Evolutionary conservation across 2,329 filamentous ascomycete species (phyloP).

Genomic region (Thielaviopsis musarum): DNA sequence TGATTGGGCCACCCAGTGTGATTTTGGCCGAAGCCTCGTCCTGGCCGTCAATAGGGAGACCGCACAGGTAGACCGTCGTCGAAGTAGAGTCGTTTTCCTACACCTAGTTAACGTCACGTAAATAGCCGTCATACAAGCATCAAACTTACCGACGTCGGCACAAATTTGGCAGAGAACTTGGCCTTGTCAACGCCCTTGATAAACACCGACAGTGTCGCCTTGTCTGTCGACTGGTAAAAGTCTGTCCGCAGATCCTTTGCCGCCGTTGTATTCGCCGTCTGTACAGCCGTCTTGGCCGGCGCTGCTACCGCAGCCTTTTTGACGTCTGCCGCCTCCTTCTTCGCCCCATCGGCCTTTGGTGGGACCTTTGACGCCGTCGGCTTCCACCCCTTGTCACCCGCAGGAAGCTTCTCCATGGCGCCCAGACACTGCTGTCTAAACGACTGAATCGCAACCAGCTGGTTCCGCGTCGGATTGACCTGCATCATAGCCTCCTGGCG

Average conservation of each 20-base stretch:
- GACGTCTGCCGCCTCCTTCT: background rate
- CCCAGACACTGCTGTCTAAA: constrained; percentile 28
- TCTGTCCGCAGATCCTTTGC: constrained; percentile 14
- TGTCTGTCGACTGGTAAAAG: constrained; percentile 13
- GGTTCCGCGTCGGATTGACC: constrained; percentile 15
- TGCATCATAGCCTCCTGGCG: constrained; percentile 12
- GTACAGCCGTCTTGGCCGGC: background rate
- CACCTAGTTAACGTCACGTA: background rate
- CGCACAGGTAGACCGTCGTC: background rate
- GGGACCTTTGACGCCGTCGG: constrained; percentile 20
- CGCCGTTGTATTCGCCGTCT: constrained; percentile 12
- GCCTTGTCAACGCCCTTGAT: constrained; percentile 26
- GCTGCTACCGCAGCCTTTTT: background rate
- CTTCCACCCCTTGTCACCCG: constrained; percentile 29
- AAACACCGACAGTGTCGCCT: constrained; percentile 25
- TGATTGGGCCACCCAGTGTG: background rate
- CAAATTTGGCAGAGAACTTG: constrained; percentile 21
- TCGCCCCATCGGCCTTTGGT: background rate
- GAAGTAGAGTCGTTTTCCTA: background rate
- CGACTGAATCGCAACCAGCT: background rate
- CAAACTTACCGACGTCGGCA: constrained; percentile 13
- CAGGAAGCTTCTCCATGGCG: constrained; percentile 26
- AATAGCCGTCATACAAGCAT: background rate
- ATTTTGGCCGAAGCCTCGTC: constrained; percentile 4
- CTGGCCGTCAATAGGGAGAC: constrained; percentile 5